Evolutionary conservation across 192 early-diverging fungal genomes (phyloP).

Genomic region (Coemansia sp.): DNA sequence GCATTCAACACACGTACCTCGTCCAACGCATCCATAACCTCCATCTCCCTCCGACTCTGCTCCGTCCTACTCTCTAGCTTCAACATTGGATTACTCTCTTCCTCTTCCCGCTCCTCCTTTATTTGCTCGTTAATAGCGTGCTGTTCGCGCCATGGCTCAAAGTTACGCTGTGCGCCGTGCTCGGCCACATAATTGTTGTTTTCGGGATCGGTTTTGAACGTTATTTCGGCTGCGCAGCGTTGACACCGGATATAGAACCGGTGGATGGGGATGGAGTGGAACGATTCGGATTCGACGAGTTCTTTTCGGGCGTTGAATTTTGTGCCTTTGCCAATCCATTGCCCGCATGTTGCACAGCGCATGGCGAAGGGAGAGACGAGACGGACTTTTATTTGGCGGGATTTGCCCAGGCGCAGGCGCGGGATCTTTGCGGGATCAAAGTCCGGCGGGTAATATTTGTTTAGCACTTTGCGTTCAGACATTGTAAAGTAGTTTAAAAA

Average conservation of each 20-base stretch:
- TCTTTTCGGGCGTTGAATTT: conserved; percentile 99
- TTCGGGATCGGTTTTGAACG: conserved; percentile 96
- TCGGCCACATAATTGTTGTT: conserved; percentile 95
- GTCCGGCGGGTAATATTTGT: conserved; percentile 97
- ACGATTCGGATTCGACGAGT: conserved; percentile 55
- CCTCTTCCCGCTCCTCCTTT: conserved; percentile 62
- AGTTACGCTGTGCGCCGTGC: conserved; percentile 88
- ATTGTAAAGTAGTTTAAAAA: conserved; percentile 43
- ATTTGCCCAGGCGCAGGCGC: conserved; percentile 74
- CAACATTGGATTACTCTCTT: conserved; percentile 91
- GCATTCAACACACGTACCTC: conserved; percentile 92
- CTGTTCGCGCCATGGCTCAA: conserved; percentile 89
- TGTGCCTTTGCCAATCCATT: conserved; percentile 96
- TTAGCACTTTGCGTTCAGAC: conserved; percentile 92
- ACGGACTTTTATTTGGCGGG: conserved; percentile 92
- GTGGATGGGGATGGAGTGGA: conserved; percentile 71
- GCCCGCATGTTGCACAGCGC: conserved; percentile 93
- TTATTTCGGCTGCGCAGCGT: conserved; percentile 93
- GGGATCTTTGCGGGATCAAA: conserved; percentile 96
- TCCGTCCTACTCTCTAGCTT: conserved; percentile 91
- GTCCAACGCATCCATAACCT: conserved; percentile 93
- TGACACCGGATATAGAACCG: conserved; percentile 89
- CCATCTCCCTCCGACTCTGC: conserved; percentile 96
- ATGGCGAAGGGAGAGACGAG: conserved; percentile 99
- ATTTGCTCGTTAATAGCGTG: conserved; percentile 61